phyloP scores from a whole-genome alignment of 352 stramenopile genomes.

The Globisporangium heterothallicum region DNA sequence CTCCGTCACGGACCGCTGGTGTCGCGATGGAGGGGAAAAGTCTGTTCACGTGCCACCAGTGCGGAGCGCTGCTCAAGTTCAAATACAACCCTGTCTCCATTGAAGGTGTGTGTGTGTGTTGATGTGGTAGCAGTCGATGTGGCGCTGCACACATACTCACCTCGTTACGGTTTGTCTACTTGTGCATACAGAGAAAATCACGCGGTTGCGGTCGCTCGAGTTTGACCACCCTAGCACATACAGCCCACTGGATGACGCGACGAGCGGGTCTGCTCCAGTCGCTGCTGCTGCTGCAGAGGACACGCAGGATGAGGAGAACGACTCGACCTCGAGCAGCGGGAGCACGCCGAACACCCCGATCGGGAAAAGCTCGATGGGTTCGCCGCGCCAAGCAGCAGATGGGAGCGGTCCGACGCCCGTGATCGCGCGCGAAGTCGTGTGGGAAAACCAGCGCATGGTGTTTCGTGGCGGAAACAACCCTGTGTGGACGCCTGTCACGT shows the following conservation, averaged over 20 bases:
- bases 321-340: background rate
- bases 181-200: slow-evolving; percentile 39
- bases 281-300: background rate
- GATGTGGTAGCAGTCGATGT: background rate
- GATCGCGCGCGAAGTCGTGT: slow-evolving; percentile 46
- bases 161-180: background rate
- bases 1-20: slow-evolving; percentile 13
- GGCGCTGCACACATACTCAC: background rate
- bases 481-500: slow-evolving; percentile 30
- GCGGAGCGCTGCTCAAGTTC: slow-evolving; percentile 69
- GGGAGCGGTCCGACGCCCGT: slow-evolving; percentile 20
- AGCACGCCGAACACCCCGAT: background rate
- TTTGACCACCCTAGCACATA: slow-evolving; percentile 25
- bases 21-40: slow-evolving; percentile 70
- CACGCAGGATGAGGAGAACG: slow-evolving; percentile 1
- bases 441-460: slow-evolving; percentile 36
- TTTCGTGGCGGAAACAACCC: slow-evolving; percentile 3
- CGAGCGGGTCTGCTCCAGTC: background rate
- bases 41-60: slow-evolving; percentile 72
- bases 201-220: slow-evolving; percentile 31
- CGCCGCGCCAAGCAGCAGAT: slow-evolving; percentile 3
- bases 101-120: slow-evolving; percentile 22
- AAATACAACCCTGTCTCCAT: slow-evolving; percentile 51
- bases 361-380: slow-evolving; percentile 4
- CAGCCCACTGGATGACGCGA: background rate